Conservation (phyloP, 805 yeast genomes). For the Candida insectorum region DNA sequence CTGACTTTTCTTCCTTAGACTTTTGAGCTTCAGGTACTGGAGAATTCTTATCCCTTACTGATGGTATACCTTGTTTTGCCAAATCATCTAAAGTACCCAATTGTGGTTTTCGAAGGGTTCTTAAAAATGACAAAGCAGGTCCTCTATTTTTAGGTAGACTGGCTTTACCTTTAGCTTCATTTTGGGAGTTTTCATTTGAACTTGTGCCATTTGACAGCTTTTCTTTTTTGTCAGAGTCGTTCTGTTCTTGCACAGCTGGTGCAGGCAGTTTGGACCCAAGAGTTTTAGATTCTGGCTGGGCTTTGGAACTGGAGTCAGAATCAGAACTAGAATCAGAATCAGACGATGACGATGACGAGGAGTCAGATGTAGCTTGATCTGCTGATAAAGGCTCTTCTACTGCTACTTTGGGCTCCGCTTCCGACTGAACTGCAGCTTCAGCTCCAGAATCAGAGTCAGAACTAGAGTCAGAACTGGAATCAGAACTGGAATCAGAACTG, state of each 20-base stretch:
- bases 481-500: slow-evolving; percentile 3
- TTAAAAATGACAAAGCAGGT: slow-evolving; percentile 1
- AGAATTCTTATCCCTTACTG: slow-evolving; percentile 44
- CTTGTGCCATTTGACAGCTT: too few species aligned
- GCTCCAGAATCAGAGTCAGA: slow-evolving; percentile 3
- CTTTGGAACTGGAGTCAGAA: slow-evolving; percentile 1
- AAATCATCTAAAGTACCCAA: slow-evolving; percentile 55
- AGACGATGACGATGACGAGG: slow-evolving; percentile 1
- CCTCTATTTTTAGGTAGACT: too few species aligned
- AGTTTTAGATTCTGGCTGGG: not conserved
- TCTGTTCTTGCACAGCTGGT: not conserved
- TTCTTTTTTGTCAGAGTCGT: not conserved
- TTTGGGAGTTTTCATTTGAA: too few species aligned
- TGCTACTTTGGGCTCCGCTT: too few species aligned
- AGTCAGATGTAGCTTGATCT: slow-evolving; percentile 1
- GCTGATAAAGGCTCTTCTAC: too few species aligned
- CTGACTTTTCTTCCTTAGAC: slow-evolving; percentile 7
- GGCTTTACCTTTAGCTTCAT: too few species aligned
- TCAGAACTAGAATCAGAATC: slow-evolving; percentile 6
- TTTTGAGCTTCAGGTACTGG: not conserved
- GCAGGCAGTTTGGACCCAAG: not conserved
- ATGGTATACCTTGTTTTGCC: slow-evolving; percentile 61
- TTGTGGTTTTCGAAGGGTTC: slow-evolving; percentile 30
- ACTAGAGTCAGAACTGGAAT: slow-evolving; percentile 1
- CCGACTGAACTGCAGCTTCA: slow-evolving; percentile 2